Base-by-base conservation (phyloP, 768 basidiomycete species). In the Agrocybe praecox region DNA sequence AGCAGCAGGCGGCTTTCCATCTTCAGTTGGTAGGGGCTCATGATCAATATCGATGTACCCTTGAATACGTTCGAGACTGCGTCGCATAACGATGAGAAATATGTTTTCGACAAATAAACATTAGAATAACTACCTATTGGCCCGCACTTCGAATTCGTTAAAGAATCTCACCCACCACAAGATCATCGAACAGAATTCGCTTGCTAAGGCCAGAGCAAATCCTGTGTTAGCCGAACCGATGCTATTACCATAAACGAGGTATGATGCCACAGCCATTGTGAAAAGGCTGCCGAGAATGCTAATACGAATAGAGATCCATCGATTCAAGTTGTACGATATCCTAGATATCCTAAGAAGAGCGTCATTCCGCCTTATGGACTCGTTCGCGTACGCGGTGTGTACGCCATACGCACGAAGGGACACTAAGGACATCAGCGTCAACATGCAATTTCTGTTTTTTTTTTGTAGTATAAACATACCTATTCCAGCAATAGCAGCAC, bases 61-160 rank as follows among this genome's bases (percentile, higher is more conserved):
- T 54, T 89, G 82, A 2, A 94, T 86, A 55, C 94, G 88, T 64
- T 96, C 92, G 33, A 70, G 26, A 40, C 67, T 69, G 46, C 1
- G 7, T 26, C 24, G 44, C 22, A 19, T 47, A 50, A 14, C 26
- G 33, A 34, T 19, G n/a, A 43, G 8, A 26, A 1, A 26, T 5
- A 17, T 1, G 11, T 17, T 9, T 5, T 10, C 24, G 15, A 52
- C n/a, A 33, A 15, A 22, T 14, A 12, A 24, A 32, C 42, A 4
- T 9, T 17, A 42, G 18, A 33, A 23, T 60, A 66, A 22, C 9
- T 58, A 76, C 77, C 78, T 80, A 52, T 78, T 80, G 0, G 68
- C 67, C 70, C 77, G 61, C 9, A 84, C 74, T 62, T 83, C 80
- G 24, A 82, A 74, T 8, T 76, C 71, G 54, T 82, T 83, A 49